These are phyloP conservation scores for Psilocybe tampanensis DNA, from an alignment of 768 basidiomycete species.

Conservation along the genomic window DNA sequence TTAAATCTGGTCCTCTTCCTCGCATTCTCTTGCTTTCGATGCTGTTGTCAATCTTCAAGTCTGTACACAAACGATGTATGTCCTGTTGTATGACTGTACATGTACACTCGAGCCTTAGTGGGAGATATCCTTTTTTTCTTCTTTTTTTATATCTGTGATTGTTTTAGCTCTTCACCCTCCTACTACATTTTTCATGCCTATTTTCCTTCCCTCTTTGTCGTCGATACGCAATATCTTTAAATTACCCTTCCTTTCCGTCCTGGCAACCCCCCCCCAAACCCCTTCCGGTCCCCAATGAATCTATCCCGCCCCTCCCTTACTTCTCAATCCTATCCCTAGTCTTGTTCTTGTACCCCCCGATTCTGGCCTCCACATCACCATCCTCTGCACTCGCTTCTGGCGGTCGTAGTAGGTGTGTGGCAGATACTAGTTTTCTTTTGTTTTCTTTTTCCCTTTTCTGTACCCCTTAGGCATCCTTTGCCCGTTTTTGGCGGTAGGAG, in stretches of 20 bases:
- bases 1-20: conserved; percentile 8
- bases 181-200: conserved; percentile 8
- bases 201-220: not conserved
- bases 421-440: not conserved
- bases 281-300: not conserved
- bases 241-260: not conserved
- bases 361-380: not conserved
- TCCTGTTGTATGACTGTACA: conserved; percentile 23
- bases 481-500: not conserved
- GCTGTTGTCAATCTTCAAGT: conserved; percentile 26
- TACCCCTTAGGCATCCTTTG: not conserved
- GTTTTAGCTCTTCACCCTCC: conserved; percentile 2
- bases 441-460: not conserved
- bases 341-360: not conserved
- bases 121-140: conserved; percentile 2
- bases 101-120: conserved; percentile 13
- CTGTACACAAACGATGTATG: conserved; percentile 27
- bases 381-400: not conserved
- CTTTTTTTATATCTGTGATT: not conserved
- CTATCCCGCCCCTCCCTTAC: not conserved
- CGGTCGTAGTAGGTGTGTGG: not conserved
- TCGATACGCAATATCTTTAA: not conserved
- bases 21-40: conserved; percentile 24
- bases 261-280: not conserved
- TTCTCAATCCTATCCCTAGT: not conserved